Evolutionary conservation across 2,329 filamentous ascomycete genomes (phyloP), one percentile per base, ranked within the genome.

Genomic region (Chaetoscypha palmicola): DNA sequence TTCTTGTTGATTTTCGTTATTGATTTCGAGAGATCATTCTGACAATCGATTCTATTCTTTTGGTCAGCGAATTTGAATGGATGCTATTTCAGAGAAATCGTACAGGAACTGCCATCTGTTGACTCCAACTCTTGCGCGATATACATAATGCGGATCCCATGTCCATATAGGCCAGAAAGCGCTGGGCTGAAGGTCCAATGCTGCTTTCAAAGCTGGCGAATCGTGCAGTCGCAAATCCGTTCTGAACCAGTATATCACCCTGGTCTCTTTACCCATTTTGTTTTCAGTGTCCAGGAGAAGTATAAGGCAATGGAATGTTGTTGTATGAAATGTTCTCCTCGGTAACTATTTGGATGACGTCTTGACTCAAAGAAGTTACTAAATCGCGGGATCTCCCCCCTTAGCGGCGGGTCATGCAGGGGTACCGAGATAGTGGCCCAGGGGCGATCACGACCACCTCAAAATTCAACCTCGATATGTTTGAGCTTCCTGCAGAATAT

Each of bases 111-210:
- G 79, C 81, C 83, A 89, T 53, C 85, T 70, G 56, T 90, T 90
- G 7, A 77, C 67, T 0, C 82, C 82, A 3, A 81, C 83, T 45
- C 83, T 73, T 1, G 80, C 77, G 23, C 73, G 73, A 59, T 87
- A 88, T 20, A 89, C 82, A 59, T 89, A 89, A 60, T 89, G 82
- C 45, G 83, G 83, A 59, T 88, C 84, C 82, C 83, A 90, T 1
- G 81, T 86, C 72, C 85, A 90, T 35, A 89, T 74, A 1, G 83
- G 84, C 68, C 82, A 89, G 20, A 90, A 67, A 16, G 74, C 77
- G 41, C 74, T 73, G 1, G 84, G 82, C 0, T 83, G 70, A 5
- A 89, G 69, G 46, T 83, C 80, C 5, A 90, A 64, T 0, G 85
- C 85, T 2, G 83, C 82, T 60, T 80, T 73, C 20, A 90, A 68